phyloP scores from a whole-genome alignment of 2,329 filamentous ascomycete genomes.

The Paecilomyces variotii region DNA sequence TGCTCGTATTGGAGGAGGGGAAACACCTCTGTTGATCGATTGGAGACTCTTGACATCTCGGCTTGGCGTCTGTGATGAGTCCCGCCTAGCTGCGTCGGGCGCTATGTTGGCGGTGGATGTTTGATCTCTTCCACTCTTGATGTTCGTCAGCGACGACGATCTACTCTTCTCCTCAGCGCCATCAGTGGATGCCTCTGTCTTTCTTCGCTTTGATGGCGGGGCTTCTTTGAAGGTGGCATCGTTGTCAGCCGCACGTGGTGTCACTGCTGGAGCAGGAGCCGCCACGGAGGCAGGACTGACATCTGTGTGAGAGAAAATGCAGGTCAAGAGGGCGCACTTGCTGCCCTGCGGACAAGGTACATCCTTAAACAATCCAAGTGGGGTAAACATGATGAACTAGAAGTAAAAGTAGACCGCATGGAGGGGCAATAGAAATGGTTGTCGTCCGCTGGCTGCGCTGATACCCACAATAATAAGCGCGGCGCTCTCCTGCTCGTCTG shows the following conservation, averaged over 20 bases:
- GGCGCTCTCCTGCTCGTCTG: background rate
- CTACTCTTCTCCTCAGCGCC: background rate
- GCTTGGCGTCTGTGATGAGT: conserved; percentile 4
- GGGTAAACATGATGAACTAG: conserved; percentile 42
- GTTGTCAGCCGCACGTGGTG: conserved; percentile 4
- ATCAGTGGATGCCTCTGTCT: conserved; percentile 6
- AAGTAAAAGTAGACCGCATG: background rate
- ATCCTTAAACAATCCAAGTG: conserved; percentile 47
- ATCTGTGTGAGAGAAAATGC: conserved; percentile 50
- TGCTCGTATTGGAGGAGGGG: conserved; percentile 19
- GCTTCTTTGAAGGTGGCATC: conserved; percentile 2
- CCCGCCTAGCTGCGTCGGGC: conserved; percentile 1
- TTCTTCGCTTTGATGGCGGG: conserved; percentile 25
- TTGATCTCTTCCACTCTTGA: conserved; percentile 1
- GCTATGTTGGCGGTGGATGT: conserved; percentile 7
- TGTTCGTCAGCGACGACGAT: background rate
- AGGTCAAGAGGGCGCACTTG: conserved; percentile 46
- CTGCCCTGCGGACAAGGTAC: conserved; percentile 46
- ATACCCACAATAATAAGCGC: conserved; percentile 1
- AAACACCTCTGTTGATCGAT: conserved; percentile 17
- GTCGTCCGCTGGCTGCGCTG: background rate
- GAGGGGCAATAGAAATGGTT: background rate
- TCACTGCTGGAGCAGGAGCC: conserved; percentile 10
- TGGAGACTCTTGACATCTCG: conserved; percentile 10
- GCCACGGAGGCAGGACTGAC: background rate